Evolutionary conservation across 2,329 filamentous ascomycete genomes (phyloP).

Genomic region (Ascochyta pisi): DNA sequence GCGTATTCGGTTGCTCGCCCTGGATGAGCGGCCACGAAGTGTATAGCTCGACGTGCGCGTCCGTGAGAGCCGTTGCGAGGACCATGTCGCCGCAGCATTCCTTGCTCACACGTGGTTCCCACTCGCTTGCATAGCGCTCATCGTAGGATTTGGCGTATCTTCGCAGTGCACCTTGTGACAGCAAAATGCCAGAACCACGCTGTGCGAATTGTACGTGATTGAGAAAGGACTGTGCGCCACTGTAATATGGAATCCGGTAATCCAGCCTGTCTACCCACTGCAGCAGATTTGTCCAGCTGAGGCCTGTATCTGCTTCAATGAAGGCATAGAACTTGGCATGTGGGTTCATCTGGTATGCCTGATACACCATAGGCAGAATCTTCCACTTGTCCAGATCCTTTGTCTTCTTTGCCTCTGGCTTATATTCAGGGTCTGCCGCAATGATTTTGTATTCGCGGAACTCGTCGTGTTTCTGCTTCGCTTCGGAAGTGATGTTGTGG

Average conservation of each 20-base stretch:
- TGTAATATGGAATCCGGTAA: slow-evolving; percentile 51
- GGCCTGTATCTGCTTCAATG: slow-evolving; percentile 45
- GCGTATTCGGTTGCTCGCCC: slow-evolving; percentile 49
- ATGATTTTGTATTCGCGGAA: slow-evolving; percentile 61
- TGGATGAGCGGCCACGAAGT: slow-evolving; percentile 54
- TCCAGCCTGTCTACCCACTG: slow-evolving; percentile 51
- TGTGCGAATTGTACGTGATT: slow-evolving; percentile 51
- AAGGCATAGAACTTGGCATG: slow-evolving; percentile 41
- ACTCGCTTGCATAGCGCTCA: slow-evolving; percentile 38
- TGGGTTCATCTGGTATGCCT: slow-evolving; percentile 50
- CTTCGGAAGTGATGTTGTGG: slow-evolving; percentile 45
- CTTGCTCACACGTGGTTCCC: slow-evolving; percentile 42
- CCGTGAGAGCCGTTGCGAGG: slow-evolving; percentile 42
- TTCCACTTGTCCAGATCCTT: slow-evolving; percentile 66
- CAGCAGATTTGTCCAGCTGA: slow-evolving; percentile 49
- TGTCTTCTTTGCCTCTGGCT: slow-evolving; percentile 53
- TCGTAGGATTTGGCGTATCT: slow-evolving; percentile 42
- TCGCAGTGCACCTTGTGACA: slow-evolving; percentile 51
- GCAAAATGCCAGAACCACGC: slow-evolving; percentile 52
- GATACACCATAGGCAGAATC: slow-evolving; percentile 62
- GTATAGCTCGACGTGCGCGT: slow-evolving; percentile 47
- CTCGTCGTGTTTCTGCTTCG: slow-evolving; percentile 52
- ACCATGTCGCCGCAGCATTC: slow-evolving; percentile 50
- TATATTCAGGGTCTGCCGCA: slow-evolving; percentile 51
- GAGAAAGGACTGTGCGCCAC: slow-evolving; percentile 49